Evolutionary conservation across 2,329 filamentous ascomycete genomes (phyloP).

Genomic region (Aurifilum marmelostoma): DNA sequence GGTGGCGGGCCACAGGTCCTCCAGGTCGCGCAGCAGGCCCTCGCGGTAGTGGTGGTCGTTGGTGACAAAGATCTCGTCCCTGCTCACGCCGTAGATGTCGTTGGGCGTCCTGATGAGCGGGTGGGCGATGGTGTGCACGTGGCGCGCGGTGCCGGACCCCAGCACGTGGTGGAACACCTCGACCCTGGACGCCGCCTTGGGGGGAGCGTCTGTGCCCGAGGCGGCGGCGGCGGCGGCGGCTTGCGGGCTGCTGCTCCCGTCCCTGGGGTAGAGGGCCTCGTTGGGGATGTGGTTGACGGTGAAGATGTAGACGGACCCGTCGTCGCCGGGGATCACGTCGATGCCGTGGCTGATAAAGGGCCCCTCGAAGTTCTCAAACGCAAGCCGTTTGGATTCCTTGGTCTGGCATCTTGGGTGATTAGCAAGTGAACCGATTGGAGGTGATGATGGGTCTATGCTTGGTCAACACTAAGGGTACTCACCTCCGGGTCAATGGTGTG

Average conservation of each 20-base stretch:
- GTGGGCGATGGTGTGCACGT: slow-evolving; percentile 25
- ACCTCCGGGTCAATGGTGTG: slow-evolving; percentile 59
- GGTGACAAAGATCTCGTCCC: slow-evolving; percentile 22
- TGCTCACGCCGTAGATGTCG: slow-evolving; percentile 24
- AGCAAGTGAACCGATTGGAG: background rate
- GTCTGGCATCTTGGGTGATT: slow-evolving; percentile 40
- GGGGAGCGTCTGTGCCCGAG: slow-evolving; percentile 10
- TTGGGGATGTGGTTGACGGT: slow-evolving; percentile 64
- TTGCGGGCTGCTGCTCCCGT: slow-evolving; percentile 10
- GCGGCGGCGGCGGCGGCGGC: too few relatives aligned
- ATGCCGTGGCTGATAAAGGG: slow-evolving; percentile 64
- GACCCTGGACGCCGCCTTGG: slow-evolving; percentile 24
- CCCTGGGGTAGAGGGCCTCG: slow-evolving; percentile 21
- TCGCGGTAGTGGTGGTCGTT: slow-evolving; percentile 28
- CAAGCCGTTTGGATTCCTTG: slow-evolving; percentile 48
- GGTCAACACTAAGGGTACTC: too few relatives aligned
- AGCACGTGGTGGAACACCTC: slow-evolving; percentile 26
- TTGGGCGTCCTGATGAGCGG: slow-evolving; percentile 28
- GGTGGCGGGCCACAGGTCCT: slow-evolving; percentile 17
- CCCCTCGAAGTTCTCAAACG: slow-evolving; percentile 53
- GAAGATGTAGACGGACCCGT: slow-evolving; percentile 58
- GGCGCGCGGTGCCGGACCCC: slow-evolving; percentile 18
- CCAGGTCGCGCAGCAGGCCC: slow-evolving; percentile 17
- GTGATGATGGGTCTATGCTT: too few relatives aligned
- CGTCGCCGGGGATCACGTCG: slow-evolving; percentile 57